phyloP scores from a whole-genome alignment of 2,329 filamentous ascomycete genomes.

The Neonectria punicea region DNA sequence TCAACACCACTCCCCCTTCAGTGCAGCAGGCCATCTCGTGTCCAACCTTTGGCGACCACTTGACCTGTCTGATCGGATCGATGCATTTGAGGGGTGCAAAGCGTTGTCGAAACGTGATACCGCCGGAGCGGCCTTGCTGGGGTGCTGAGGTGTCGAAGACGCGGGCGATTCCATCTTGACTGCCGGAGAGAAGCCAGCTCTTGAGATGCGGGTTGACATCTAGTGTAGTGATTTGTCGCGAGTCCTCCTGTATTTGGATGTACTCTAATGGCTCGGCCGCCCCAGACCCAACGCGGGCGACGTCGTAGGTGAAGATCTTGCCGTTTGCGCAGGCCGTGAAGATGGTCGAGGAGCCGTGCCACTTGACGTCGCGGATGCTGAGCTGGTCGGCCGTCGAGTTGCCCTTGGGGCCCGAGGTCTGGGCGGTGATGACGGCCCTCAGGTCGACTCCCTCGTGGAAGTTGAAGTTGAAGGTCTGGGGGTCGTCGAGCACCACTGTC shows the following conservation, averaged over 20 bases:
- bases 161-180: conserved; percentile 71
- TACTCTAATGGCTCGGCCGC: conserved; percentile 61
- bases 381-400: conserved; percentile 64
- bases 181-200: conserved; percentile 69
- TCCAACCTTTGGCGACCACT: conserved; percentile 72
- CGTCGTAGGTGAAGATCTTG: conserved; percentile 72
- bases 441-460: conserved; percentile 69
- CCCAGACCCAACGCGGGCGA: conserved; percentile 60
- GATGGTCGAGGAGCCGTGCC: conserved; percentile 64
- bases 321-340: conserved; percentile 73
- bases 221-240: conserved; percentile 71
- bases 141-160: conserved; percentile 68
- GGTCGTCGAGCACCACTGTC: conserved; percentile 65
- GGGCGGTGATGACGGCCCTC: conserved; percentile 63
- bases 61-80: conserved; percentile 66
- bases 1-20: conserved; percentile 69
- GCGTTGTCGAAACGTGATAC: conserved; percentile 60
- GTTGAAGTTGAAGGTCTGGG: conserved; percentile 48
- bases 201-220: conserved; percentile 70
- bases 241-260: conserved; percentile 69
- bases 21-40: conserved; percentile 73
- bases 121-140: conserved; percentile 58
- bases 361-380: conserved; percentile 72
- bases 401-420: conserved; percentile 53
- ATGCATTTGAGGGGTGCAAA: conserved; percentile 54